Evolutionary conservation across 2,329 filamentous ascomycete species (phyloP).

Genomic region (Knufia petricola): DNA sequence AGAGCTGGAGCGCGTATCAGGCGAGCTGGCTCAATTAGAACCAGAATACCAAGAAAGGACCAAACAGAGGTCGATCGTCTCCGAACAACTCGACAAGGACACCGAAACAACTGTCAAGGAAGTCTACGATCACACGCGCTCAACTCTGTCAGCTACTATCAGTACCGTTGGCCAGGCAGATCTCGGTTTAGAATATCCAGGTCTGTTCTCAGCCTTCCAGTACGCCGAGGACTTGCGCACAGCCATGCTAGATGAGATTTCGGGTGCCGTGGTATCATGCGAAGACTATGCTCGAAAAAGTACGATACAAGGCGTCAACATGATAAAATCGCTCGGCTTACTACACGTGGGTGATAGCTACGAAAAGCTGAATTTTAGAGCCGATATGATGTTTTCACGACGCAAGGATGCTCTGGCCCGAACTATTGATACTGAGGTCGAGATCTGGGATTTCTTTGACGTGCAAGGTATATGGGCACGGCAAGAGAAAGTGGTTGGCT

Average conservation of each 20-base stretch:
- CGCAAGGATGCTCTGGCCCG: conserved; percentile 71
- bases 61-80: conserved; percentile 68
- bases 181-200: conserved; percentile 77
- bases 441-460: conserved; percentile 91
- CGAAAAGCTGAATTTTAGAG: conserved; percentile 73
- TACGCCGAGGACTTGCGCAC: conserved; percentile 89
- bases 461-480: conserved; percentile 69
- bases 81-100: conserved; percentile 67
- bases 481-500: conserved; percentile 90
- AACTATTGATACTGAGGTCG: conserved; percentile 77
- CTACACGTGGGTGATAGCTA: conserved; percentile 83
- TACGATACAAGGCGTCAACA: conserved; percentile 70
- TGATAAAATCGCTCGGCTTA: conserved; percentile 80
- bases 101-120: conserved; percentile 80
- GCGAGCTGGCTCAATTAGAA: conserved; percentile 71
- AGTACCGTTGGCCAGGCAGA: conserved; percentile 63
- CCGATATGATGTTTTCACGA: conserved; percentile 88
- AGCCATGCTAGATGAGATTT: conserved; percentile 83
- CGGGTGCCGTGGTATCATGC: conserved; percentile 64
- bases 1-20: conserved; percentile 73
- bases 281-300: conserved; percentile 76
- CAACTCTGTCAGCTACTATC: conserved; percentile 66
- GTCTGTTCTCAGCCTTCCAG: conserved; percentile 72
- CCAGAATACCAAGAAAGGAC: conserved; percentile 76
- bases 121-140: conserved; percentile 74